Conservation (phyloP, 2,329 filamentous ascomycete genomes). For the Diaporthe citri region DNA sequence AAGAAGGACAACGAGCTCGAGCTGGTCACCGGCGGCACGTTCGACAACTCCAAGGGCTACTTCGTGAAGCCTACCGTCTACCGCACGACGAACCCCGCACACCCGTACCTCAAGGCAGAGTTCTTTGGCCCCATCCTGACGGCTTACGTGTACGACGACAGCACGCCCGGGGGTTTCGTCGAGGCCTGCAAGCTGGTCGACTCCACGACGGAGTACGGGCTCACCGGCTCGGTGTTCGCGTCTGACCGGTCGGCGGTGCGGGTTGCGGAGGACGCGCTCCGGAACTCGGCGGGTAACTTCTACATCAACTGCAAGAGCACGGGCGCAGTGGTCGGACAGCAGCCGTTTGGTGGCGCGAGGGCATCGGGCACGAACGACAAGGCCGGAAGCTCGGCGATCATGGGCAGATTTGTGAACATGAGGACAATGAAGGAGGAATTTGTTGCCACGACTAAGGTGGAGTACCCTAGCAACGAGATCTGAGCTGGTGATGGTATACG, state of each 20-base stretch:
- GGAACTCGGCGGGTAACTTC: constrained; percentile 68
- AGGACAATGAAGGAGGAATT: constrained; percentile 79
- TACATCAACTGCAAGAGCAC: constrained; percentile 72
- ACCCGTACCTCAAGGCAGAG: constrained; percentile 60
- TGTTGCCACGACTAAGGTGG: constrained; percentile 69
- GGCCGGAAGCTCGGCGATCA: constrained; percentile 63
- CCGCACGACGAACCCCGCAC: constrained; percentile 54
- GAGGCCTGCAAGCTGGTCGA: constrained; percentile 75
- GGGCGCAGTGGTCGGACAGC: constrained; percentile 79
- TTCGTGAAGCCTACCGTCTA: constrained; percentile 63
- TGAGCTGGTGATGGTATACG: constrained; percentile 47
- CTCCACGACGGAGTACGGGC: constrained; percentile 75
- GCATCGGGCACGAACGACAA: constrained; percentile 80
- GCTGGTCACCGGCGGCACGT: constrained; percentile 58
- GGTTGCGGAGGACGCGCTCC: constrained; percentile 63
- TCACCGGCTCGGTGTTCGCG: constrained; percentile 65
- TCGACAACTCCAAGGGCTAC: constrained; percentile 58
- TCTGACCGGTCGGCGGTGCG: constrained; percentile 61
- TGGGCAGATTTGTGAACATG: constrained; percentile 64
- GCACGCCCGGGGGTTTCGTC: constrained; percentile 55
- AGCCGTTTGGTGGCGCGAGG: constrained; percentile 77
- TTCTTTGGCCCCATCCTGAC: constrained; percentile 63
- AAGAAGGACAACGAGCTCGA: constrained; percentile 57
- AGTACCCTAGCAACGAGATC: constrained; percentile 79
- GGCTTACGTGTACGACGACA: constrained; percentile 62